Evolutionary conservation across 805 yeast species (phyloP), one percentile per base, ranked within the genome.

Genomic region (Barnettozyma siamensis): DNA sequence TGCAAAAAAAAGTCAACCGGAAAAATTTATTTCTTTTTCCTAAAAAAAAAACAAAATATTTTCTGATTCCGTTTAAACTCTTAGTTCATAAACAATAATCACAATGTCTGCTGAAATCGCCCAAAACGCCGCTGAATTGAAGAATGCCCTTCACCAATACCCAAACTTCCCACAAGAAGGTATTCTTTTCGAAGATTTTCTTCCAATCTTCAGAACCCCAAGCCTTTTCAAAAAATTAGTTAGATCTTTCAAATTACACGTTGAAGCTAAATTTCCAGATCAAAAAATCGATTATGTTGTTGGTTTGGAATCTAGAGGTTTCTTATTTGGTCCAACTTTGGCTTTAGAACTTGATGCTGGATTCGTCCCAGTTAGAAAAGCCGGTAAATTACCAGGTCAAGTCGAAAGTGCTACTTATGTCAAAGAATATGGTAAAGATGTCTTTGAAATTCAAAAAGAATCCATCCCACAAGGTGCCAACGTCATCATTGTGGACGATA

Each of bases 241-340:
- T 35, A 77, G 75, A 50, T 95, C 95, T 15, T 84, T 91, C 69
- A 77, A 82, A 64, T 58, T 76, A 41, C 94, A 88, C 59, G 59
- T 93, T 44, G 77, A 79, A 44, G 69, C 68, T 48, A 60, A 67
- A 20, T 75, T 74, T 58, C 68, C 72, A 44, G 70, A 69, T 45
- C 69, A 70, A 47, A 76, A 80, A 50, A 78, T 94, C 48, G 97
- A 93, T 59, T 91, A 83, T 59, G 73, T 93, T 46, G 88, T 93
- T 38, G 99, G 98, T 35, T 75, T 93, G 51, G 99, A 93, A 65
- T 85, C 97, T 37, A 82, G 99, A 65, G 99, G 99, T 4, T 93
- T 93, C 63, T 71, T 93, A 44, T 91, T 93, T 57, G 99, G 98
- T 12, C 99, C 99, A 34, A 70, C 98, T 28, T 72, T 93, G 53